Conservation (phyloP, 2,329 filamentous ascomycete species). For the Diaporthe caulivora region DNA sequence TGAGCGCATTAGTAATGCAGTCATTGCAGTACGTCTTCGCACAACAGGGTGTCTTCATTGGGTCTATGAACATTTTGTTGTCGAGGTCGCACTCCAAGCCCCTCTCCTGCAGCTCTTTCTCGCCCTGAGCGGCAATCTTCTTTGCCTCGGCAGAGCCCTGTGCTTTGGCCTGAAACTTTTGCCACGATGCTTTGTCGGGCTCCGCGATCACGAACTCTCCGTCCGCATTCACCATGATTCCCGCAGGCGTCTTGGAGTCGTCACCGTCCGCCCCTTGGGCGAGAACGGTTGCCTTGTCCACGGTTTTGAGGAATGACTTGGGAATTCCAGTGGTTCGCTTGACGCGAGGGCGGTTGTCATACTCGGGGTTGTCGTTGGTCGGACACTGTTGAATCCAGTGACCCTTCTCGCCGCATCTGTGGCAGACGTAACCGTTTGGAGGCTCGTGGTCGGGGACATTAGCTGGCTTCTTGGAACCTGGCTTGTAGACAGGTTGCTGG, state of each 20-base stretch:
- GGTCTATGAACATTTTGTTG: constrained; percentile 97
- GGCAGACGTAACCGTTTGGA: constrained; percentile 94
- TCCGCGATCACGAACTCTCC: constrained; percentile 98
- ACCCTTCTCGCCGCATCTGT: constrained; percentile 96
- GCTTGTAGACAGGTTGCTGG: constrained; percentile 73
- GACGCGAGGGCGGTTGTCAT: constrained; percentile 91
- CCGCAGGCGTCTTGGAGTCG: constrained; percentile 82
- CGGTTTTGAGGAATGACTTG: constrained; percentile 92
- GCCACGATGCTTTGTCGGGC: constrained; percentile 95
- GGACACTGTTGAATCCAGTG: constrained; percentile 99
- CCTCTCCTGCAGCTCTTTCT: constrained; percentile 88
- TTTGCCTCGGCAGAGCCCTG: constrained; percentile 87
- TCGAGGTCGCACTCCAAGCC: constrained; percentile 95
- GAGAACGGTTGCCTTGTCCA: constrained; percentile 88
- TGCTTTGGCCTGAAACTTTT: constrained; percentile 94
- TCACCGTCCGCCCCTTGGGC: constrained; percentile 82
- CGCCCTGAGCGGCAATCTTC: constrained; percentile 80
- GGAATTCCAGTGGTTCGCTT: constrained; percentile 98
- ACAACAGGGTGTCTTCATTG: constrained; percentile 99
- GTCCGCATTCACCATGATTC: constrained; percentile 97
- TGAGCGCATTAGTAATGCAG: constrained; percentile 98
- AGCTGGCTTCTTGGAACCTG: constrained; percentile 73
- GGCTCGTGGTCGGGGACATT: constrained; percentile 94
- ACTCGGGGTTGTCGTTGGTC: constrained; percentile 97
- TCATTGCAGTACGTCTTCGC: constrained; percentile 99